phyloP scores from a whole-genome alignment of 2,329 filamentous ascomycete species.

The Neonectria ditissima region DNA sequence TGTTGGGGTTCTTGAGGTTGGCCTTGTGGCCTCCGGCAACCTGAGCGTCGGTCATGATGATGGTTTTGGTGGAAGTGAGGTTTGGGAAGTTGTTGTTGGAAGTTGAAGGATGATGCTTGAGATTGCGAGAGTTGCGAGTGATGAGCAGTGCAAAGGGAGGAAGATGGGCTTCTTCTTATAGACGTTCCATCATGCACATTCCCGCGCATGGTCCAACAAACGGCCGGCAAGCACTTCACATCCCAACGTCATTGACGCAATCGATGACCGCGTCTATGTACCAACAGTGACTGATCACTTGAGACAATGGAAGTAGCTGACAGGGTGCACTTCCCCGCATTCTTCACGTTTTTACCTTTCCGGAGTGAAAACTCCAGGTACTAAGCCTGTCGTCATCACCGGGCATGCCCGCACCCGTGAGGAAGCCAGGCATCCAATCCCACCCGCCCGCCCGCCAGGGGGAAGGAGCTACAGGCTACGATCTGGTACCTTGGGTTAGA shows the following conservation, averaged over 20 bases:
- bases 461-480: neutral
- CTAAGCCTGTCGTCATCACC: neutral
- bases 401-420: neutral
- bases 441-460: neutral
- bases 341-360: neutral
- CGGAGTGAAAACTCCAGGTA: neutral
- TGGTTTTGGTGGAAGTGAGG: conserved; percentile 28
- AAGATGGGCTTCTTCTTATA: conserved; percentile 27
- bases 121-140: conserved; percentile 7
- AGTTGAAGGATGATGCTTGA: neutral
- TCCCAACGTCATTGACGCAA: conserved; percentile 37
- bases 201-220: conserved; percentile 2
- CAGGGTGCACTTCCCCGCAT: neutral
- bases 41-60: conserved; percentile 63
- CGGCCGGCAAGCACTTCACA: conserved; percentile 11
- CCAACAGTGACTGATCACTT: conserved; percentile 2
- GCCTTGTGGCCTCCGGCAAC: conserved; percentile 70
- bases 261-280: conserved; percentile 21
- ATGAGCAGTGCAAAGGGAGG: neutral
- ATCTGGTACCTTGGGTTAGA: conserved; percentile 3
- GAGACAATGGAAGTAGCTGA: neutral
- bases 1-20: conserved; percentile 67
- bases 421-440: neutral
- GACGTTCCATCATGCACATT: conserved; percentile 6
- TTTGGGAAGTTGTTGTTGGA: conserved; percentile 6